A percentile compares a stretch with the other conserved stretches of the same genome.
Conservation (phyloP, 139 green algal genomes). For the Spirogloea muscicola region DNA sequence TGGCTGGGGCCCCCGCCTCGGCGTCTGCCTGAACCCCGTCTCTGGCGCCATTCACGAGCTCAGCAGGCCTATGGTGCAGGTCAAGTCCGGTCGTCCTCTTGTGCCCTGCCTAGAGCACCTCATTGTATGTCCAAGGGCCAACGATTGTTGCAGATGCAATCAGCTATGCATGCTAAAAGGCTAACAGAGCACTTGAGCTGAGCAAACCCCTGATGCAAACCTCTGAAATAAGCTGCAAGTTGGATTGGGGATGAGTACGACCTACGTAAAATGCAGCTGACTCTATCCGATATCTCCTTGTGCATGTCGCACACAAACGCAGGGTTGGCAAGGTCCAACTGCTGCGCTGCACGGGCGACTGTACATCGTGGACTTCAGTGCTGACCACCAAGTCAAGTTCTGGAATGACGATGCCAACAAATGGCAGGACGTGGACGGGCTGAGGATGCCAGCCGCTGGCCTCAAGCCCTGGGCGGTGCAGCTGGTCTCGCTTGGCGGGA, state of each 20-base stretch:
- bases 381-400: constrained; percentile 2
- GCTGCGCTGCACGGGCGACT: constrained; percentile 4
- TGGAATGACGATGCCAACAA: neutral
- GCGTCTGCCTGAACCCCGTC: constrained; percentile 4
- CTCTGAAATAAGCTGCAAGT: too few species aligned
- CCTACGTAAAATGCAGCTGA: too few species aligned
- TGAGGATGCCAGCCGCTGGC: neutral
- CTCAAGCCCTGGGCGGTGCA: constrained; percentile 35
- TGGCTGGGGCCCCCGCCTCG: constrained; percentile 26
- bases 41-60: constrained; percentile 1
- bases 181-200: too few species aligned
- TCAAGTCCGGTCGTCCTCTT: neutral
- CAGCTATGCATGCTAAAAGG: too few species aligned
- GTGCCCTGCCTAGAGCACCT: too few species aligned
- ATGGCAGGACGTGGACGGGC: constrained; percentile 12
- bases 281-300: too few species aligned
- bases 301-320: too few species aligned
- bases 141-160: too few species aligned
- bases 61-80: constrained; percentile 22
- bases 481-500: constrained; percentile 9
- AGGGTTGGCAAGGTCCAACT: constrained; percentile 32
- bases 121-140: too few species aligned
- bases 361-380: constrained; percentile 29
- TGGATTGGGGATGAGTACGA: too few species aligned
- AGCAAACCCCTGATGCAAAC: too few species aligned